A percentile compares a stretch with the other conserved stretches of the same genome.
These are phyloP conservation scores for Eutrema japonicum DNA, from an alignment of 345 rosid genomes.

Conservation along the genomic window DNA sequence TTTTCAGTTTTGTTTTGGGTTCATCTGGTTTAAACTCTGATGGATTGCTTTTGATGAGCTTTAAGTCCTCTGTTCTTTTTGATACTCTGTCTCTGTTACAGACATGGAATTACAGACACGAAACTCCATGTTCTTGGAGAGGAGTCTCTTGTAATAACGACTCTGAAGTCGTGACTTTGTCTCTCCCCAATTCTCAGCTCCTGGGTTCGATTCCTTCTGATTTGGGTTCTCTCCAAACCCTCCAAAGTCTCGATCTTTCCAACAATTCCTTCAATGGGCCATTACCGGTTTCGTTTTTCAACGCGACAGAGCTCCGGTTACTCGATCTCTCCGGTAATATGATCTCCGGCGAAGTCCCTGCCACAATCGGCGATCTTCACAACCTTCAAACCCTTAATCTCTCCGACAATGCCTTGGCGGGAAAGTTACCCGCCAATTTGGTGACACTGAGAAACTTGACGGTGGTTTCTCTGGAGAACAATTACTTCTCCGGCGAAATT, in stretches of 20 bases:
- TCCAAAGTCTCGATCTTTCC: constrained; percentile 57
- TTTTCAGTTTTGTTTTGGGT: constrained; percentile 38
- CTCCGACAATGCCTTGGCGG: constrained; percentile 78
- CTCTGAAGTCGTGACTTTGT: constrained; percentile 56
- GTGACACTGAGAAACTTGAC: constrained; percentile 53
- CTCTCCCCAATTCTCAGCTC: constrained; percentile 71
- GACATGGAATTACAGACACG: constrained; percentile 60
- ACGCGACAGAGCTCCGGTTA: constrained; percentile 23
- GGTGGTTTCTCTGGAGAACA: constrained; percentile 59
- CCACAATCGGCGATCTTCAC: constrained; percentile 34
- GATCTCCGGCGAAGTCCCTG: constrained; percentile 42
- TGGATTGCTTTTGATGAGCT: constrained; percentile 67
- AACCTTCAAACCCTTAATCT: constrained; percentile 47
- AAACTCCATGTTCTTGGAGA: constrained; percentile 79
- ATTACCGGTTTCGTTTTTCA: constrained; percentile 36
- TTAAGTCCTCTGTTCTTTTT: constrained; percentile 60
- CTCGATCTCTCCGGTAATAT: constrained; percentile 40
- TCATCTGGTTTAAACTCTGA: constrained; percentile 59
- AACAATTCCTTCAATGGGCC: constrained; percentile 45
- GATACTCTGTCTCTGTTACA: constrained; percentile 65
- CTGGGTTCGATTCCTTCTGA: constrained; percentile 71
- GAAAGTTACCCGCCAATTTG: constrained; percentile 62
- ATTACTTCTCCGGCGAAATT: constrained; percentile 59
- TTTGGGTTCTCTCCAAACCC: constrained; percentile 60
- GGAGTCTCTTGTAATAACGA: constrained; percentile 63